These are phyloP conservation scores for Triticum timopheevii DNA, from an alignment of 176 grass and related monocot genomes.

Conservation along the genomic window DNA sequence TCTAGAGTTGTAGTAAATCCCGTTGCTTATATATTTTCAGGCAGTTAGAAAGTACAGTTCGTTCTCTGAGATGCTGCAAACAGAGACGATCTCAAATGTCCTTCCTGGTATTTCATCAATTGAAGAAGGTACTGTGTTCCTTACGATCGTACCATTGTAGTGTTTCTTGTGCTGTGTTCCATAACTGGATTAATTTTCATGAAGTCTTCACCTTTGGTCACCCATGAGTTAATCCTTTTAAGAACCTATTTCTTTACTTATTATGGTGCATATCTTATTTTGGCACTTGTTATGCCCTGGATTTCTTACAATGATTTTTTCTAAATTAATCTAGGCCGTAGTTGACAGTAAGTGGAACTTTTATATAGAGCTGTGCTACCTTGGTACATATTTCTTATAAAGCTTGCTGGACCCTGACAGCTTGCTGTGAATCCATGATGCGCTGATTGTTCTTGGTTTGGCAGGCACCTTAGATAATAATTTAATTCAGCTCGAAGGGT, in stretches of 20 bases:
- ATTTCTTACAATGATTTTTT: neutral
- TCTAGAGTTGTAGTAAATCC: neutral
- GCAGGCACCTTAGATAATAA: neutral
- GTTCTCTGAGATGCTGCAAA: conserved; percentile 78
- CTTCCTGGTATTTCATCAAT: conserved; percentile 74
- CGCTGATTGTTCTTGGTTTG: neutral
- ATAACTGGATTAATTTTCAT: conserved; percentile 5
- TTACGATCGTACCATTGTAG: neutral
- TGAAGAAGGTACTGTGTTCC: conserved; percentile 56
- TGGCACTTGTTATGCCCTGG: neutral
- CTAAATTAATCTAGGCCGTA: neutral
- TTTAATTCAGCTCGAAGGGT: conserved; percentile 15
- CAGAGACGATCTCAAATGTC: conserved; percentile 75
- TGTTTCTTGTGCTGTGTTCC: neutral
- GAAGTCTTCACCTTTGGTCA: neutral
- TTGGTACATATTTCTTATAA: neutral
- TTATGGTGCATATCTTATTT: neutral
- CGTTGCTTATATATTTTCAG: conserved; percentile 48
- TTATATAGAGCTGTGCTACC: neutral
- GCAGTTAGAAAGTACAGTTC: conserved; percentile 52
- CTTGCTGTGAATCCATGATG: neutral
- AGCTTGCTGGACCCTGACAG: neutral
- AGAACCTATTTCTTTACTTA: neutral
- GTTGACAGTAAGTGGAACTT: neutral
- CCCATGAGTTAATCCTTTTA: neutral